A percentile compares a stretch with the other conserved stretches of the same genome.
Evolutionary conservation across 2,329 filamentous ascomycete species (phyloP).

Genomic region (Xylogone sp.): DNA sequence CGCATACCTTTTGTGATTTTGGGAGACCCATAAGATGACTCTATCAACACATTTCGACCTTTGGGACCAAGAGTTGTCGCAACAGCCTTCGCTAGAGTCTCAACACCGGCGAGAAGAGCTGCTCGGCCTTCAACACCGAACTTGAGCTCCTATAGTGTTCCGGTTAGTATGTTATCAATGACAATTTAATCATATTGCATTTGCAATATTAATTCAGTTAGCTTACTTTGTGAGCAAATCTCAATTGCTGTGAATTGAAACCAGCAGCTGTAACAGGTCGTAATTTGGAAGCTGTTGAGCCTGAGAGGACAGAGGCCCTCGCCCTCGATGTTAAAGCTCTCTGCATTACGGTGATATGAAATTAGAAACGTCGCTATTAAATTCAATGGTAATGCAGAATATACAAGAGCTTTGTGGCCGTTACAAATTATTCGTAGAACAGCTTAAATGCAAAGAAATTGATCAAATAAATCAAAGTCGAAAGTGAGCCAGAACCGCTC

Average conservation of each 20-base stretch:
- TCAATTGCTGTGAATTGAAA: constrained; percentile 78
- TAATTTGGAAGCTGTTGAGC: constrained; percentile 60
- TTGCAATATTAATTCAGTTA: no score
- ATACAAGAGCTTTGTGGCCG: neutral
- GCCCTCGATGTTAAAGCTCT: constrained; percentile 81
- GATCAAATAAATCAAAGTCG: neutral
- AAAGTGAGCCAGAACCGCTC: neutral
- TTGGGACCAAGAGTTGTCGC: constrained; percentile 96
- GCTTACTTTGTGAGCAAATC: constrained; percentile 94
- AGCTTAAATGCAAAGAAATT: neutral
- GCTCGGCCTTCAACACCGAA: constrained; percentile 95
- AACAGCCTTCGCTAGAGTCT: constrained; percentile 94
- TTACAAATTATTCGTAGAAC: neutral
- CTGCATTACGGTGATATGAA: constrained; percentile 69
- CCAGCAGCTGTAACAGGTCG: constrained; percentile 52
- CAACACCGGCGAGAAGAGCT: constrained; percentile 85
- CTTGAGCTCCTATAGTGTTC: constrained; percentile 84
- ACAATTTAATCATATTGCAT: neutral
- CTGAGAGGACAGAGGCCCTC: constrained; percentile 75
- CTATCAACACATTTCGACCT: constrained; percentile 96
- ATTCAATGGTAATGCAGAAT: neutral
- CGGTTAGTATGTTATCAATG: constrained; percentile 5
- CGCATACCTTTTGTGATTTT: constrained; percentile 96
- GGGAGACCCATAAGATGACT: constrained; percentile 96
- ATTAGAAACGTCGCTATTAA: constrained; percentile 15